These are phyloP conservation scores for Ascochyta koolunga DNA, from an alignment of 2,329 filamentous ascomycete genomes.

Conservation along the genomic window DNA sequence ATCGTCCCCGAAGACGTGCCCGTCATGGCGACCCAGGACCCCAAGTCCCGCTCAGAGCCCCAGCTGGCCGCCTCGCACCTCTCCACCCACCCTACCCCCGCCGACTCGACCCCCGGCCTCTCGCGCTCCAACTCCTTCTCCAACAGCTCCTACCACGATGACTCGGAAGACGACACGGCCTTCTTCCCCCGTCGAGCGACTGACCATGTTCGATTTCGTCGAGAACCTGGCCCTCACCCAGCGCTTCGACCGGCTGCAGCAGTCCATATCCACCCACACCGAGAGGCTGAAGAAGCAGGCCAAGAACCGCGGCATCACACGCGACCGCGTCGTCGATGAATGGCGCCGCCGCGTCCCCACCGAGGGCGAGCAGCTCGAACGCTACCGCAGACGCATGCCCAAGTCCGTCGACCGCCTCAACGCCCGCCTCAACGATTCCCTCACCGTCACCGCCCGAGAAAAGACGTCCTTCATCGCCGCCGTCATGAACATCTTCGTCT, in stretches of 20 bases:
- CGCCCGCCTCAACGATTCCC: slow-evolving; percentile 85
- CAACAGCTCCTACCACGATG: slow-evolving; percentile 85
- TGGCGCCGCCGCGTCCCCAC: slow-evolving; percentile 86
- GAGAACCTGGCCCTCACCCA: slow-evolving; percentile 91
- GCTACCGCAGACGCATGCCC: slow-evolving; percentile 87
- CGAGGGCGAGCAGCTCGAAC: slow-evolving; percentile 89
- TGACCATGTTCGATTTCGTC: slow-evolving; percentile 90
- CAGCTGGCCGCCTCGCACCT: slow-evolving; percentile 37
- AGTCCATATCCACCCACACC: slow-evolving; percentile 79
- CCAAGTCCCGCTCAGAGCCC: slow-evolving; percentile 39
- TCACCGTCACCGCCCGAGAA: slow-evolving; percentile 85
- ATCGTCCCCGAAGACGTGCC: slow-evolving; percentile 39
- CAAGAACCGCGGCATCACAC: slow-evolving; percentile 78
- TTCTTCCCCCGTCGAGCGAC: slow-evolving; percentile 81
- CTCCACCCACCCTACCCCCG: slow-evolving; percentile 30
- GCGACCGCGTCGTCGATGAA: slow-evolving; percentile 88
- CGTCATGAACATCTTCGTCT: slow-evolving; percentile 96
- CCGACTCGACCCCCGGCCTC: slow-evolving; percentile 55
- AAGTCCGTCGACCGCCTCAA: slow-evolving; percentile 86
- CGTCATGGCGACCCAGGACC: slow-evolving; percentile 37
- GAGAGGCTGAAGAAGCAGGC: slow-evolving; percentile 86
- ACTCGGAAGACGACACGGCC: slow-evolving; percentile 74
- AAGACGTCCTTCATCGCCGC: slow-evolving; percentile 96
- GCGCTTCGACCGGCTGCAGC: slow-evolving; percentile 88
- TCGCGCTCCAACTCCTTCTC: slow-evolving; percentile 83